Base-by-base conservation (phyloP, 805 yeast genomes). In the Yarrowia deformans region DNA sequence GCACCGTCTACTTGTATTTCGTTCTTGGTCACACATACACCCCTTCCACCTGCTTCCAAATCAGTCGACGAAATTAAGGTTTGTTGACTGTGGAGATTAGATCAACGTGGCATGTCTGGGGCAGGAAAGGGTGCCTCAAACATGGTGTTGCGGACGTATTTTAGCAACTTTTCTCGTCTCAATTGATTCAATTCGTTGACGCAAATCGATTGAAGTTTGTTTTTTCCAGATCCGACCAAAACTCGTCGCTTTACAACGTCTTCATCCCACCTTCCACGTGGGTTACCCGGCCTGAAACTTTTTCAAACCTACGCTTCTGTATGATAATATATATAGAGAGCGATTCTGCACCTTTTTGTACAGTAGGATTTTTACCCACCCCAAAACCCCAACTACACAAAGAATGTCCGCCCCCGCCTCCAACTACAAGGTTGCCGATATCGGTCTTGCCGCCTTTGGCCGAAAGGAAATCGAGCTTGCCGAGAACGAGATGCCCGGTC, bases 401-500 rank as follows among this genome's bases (percentile, higher is more conserved):
- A 60, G n/a, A 69, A 73, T 72, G 74, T 50, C 69, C 69, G 73
- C 74, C 52, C 71, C 72, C 77, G 87, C 89, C 75, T 83, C 82
- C 76, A 90, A 88, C 83, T 95, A 87, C 87, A 94, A 95, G 84
- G 97, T 94, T 81, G 96, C 98, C 77, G 99, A 94, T 83, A 90
- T 95, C 83, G 91, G 97, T 77, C 88, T 94, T 75, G 98, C 99
- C 80, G 99, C 99, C 80, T 94, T 95, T 83, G 99, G 99, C 85
- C 93, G 99, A 87, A 95, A 94, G 84, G 99, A 94, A 84, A 95
- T 94, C 78, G 98, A 94, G 84, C 88, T 94, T 81, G 95, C 98
- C 75, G 99, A 94, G 87, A 94, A 94, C 82, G 98, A 94, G 84
- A 92, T 93, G 98, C 98, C 98, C 76, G 98, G 99, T 88, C 87